These are phyloP conservation scores for Linnemannia zychae DNA, from an alignment of 192 early-diverging fungal species.

Conservation along the genomic window DNA sequence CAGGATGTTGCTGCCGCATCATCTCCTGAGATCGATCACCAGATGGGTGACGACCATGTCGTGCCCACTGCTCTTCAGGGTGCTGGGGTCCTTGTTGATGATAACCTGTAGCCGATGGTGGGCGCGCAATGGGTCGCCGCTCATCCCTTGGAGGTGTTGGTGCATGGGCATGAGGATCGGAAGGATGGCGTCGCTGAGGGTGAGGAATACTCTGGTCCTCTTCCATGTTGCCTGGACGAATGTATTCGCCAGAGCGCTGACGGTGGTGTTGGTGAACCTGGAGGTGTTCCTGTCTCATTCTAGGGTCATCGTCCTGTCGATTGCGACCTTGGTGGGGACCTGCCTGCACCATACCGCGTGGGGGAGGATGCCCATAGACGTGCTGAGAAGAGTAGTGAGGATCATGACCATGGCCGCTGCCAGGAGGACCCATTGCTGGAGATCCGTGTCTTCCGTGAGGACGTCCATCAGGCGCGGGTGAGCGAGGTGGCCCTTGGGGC, in stretches of 20 bases:
- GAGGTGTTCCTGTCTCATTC: slow-evolving; percentile 36
- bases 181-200: slow-evolving; percentile 19
- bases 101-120: not conserved
- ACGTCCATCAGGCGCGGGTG: slow-evolving; percentile 30
- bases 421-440: slow-evolving; percentile 35
- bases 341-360: slow-evolving; percentile 24
- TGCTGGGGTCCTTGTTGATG: slow-evolving; percentile 8
- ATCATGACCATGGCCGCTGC: slow-evolving; percentile 35
- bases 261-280: slow-evolving; percentile 47
- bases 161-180: slow-evolving; percentile 31
- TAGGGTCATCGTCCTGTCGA: slow-evolving; percentile 22
- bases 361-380: slow-evolving; percentile 35
- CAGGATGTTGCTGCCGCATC: slow-evolving; percentile 4
- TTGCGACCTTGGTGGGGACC: slow-evolving; percentile 36
- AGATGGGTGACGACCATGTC: slow-evolving; percentile 39
- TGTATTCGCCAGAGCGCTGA: slow-evolving; percentile 35
- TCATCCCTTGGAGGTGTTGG: slow-evolving; percentile 53
- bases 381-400: slow-evolving; percentile 35
- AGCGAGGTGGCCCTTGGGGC: slow-evolving; percentile 16
- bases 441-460: slow-evolving; percentile 28
- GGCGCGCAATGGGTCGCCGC: slow-evolving; percentile 13
- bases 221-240: slow-evolving; percentile 26
- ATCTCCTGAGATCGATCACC: slow-evolving; percentile 36
- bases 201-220: slow-evolving; percentile 15
- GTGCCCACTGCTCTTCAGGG: slow-evolving; percentile 19